Conservation (phyloP, 2,329 filamentous ascomycete species). For the Cladosporium sp. region DNA sequence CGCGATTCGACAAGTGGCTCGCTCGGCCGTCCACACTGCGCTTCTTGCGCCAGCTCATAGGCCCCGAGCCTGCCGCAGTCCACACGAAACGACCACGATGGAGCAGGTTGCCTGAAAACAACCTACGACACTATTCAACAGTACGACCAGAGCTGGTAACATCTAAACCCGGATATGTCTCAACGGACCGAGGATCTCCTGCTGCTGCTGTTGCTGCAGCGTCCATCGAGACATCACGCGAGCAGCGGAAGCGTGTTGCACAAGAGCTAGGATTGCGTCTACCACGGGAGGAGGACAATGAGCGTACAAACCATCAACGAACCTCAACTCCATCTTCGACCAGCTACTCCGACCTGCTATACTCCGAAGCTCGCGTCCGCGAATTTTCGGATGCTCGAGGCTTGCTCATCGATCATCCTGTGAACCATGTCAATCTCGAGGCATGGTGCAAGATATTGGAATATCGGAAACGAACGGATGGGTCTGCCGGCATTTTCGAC, state of each 20-base stretch:
- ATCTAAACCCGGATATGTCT: background rate
- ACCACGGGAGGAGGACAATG: background rate
- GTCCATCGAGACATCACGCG: conserved; percentile 2
- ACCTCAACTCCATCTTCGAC: background rate
- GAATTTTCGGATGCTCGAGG: conserved; percentile 13
- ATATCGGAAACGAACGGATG: conserved; percentile 43
- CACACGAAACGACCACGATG: background rate
- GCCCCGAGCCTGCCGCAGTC: conserved; percentile 5
- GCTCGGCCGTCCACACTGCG: conserved; percentile 44
- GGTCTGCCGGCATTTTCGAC: conserved; percentile 42
- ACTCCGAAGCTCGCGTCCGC: background rate
- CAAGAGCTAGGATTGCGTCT: conserved; percentile 8
- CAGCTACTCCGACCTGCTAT: conserved; percentile 5
- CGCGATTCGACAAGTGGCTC: conserved; percentile 47
- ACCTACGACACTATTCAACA: background rate
- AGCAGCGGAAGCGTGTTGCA: conserved; percentile 15
- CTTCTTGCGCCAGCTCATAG: conserved; percentile 20
- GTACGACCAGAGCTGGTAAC: background rate
- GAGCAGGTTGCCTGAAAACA: background rate
- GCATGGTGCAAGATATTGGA: conserved; percentile 46
- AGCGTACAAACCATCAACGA: background rate
- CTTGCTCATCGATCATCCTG: conserved; percentile 36
- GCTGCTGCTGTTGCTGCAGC: background rate
- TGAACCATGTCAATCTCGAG: conserved; percentile 34
- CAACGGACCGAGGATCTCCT: background rate